These are phyloP conservation scores for Abrus precatorius DNA, from an alignment of 306 rosid species.

Conservation along the genomic window DNA sequence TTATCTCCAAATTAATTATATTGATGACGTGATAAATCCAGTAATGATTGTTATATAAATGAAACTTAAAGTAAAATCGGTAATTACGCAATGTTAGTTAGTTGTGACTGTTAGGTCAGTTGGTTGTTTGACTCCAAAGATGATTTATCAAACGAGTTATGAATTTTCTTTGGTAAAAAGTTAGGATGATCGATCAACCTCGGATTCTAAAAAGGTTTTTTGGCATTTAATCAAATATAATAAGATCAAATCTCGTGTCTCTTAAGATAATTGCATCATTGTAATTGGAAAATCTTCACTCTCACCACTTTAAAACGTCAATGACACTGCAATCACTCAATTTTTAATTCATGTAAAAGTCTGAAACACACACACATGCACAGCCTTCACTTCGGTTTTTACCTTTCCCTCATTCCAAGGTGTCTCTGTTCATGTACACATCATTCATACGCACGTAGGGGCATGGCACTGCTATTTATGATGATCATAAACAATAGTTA, in stretches of 20 bases:
- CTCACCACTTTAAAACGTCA: conserved; percentile 18
- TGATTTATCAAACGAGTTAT: conserved; percentile 32
- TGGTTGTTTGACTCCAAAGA: conserved; percentile 50
- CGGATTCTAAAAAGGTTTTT: conserved; percentile 66
- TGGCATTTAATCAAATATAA: conserved; percentile 36
- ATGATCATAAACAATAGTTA: not conserved
- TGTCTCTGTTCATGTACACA: conserved; percentile 6
- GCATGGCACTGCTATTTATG: not conserved
- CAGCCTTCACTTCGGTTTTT: conserved; percentile 13
- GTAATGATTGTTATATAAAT: conserved; percentile 20
- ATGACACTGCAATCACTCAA: conserved; percentile 42
- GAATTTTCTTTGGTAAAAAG: conserved; percentile 35
- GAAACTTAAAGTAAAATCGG: conserved; percentile 20
- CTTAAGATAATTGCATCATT: conserved; percentile 46
- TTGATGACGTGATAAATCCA: conserved; percentile 7
- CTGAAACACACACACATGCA: not conserved
- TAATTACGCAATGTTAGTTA: not conserved
- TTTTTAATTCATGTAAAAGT: conserved; percentile 16
- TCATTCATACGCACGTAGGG: not conserved
- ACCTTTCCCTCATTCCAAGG: conserved; percentile 53
- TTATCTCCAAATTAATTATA: too few relatives aligned
- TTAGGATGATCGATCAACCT: conserved; percentile 59
- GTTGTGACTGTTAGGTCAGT: conserved; percentile 38
- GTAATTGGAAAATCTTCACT: conserved; percentile 45
- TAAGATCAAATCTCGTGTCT: conserved; percentile 35